Base-by-base conservation (phyloP, 2,329 filamentous ascomycete genomes). In the Cladosporium colombiae region DNA sequence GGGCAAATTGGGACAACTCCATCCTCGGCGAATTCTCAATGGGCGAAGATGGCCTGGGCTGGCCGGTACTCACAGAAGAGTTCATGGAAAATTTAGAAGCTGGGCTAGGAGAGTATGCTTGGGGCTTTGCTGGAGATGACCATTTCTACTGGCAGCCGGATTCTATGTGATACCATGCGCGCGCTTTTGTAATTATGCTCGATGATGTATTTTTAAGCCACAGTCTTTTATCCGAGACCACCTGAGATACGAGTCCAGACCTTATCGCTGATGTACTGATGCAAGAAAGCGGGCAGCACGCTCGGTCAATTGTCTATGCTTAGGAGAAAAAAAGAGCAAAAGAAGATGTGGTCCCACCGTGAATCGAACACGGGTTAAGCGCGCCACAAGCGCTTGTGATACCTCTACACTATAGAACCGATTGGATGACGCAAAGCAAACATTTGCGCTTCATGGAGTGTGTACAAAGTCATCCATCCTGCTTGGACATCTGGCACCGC, bases 41-140 rank as follows among this genome's bases (percentile, higher is more conserved):
- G 40, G 40, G 40, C 40, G 40, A 46, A 23, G 40, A 46, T 13
- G 40, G 40, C 3, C 25, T 55, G 18, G 35, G 55, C 13, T 63
- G 60, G 60, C 49, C 60, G 3, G 52, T 55, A 21, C 25, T 63
- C 49, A 44, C 60, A 5, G 60, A 63, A 23, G 60, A 63, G 33
- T 56, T 63, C 13, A 63, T 63, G 60, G 60, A 63, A 25, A 63
- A 63, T 18, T 11, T 63, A 2, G 60, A 63, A 16, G 60, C 60
- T 16, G 60, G 60, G 4, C 16, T 63, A 23, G 60, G 60, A 6
- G 60, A 63, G 49, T 63, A 63, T 56, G 60, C 60, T 23, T 63
- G 60, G 60, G 60, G 60, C 16, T 57, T 57, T 23, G 55, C 55
- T 14, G 55, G 55, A 1, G 55, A 57, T 27, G 55, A 57, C 40